Conservation (phyloP, 192 early-diverging fungal species). For the Podila minutissima region DNA sequence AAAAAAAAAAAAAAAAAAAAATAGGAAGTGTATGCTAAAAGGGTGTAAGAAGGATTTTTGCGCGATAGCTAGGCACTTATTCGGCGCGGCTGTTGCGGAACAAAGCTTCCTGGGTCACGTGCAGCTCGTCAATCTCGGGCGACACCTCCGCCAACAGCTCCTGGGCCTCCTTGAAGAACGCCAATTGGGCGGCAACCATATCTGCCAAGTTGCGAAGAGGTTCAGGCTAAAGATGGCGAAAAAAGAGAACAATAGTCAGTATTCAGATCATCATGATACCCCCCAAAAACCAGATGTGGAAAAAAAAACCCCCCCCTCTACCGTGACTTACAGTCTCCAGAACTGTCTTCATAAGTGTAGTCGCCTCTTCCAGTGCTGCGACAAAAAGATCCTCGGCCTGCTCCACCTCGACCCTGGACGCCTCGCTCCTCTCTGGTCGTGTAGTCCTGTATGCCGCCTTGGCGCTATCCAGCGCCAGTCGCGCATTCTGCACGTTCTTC, state of each 20-base stretch:
- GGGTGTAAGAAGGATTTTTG: not conserved
- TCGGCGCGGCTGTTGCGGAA: conserved; percentile 70
- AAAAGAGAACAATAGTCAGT: conserved; percentile 11
- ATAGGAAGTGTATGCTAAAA: not conserved
- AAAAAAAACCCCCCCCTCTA: not conserved
- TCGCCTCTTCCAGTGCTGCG: conserved; percentile 94
- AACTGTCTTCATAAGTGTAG: conserved; percentile 92
- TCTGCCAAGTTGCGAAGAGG: conserved; percentile 85
- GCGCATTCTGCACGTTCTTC: conserved; percentile 81
- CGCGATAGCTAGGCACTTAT: conserved; percentile 5
- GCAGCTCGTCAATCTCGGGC: conserved; percentile 96
- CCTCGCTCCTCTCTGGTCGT: conserved; percentile 76
- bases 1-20: no score
- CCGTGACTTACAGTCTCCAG: conserved; percentile 74
- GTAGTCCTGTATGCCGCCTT: conserved; percentile 83
- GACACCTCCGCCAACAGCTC: conserved; percentile 75
- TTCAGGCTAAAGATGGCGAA: conserved; percentile 68
- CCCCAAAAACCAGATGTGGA: not conserved
- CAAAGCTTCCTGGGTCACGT: conserved; percentile 92
- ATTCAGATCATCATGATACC: not conserved
- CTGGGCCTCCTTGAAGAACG: conserved; percentile 87
- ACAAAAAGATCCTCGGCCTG: conserved; percentile 96
- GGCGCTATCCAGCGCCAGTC: conserved; percentile 88
- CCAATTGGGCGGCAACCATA: conserved; percentile 86
- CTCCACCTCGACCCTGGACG: conserved; percentile 84